Evolutionary conservation across 2,329 filamentous ascomycete genomes (phyloP), one percentile per base, ranked within the genome.

Genomic region (Elsinoe australis): DNA sequence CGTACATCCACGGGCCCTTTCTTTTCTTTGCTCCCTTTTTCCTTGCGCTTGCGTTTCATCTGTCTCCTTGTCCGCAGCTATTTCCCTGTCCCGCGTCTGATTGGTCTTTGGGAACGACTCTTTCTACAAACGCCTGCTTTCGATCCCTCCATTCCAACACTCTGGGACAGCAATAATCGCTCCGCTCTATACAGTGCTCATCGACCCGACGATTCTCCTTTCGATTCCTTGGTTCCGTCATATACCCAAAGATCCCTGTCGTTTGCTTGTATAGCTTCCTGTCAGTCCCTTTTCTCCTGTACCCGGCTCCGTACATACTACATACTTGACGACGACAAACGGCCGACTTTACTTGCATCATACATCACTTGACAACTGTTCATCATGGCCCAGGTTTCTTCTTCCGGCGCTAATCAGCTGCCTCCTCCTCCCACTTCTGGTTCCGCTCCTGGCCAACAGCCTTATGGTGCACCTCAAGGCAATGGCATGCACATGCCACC

Each of bases 401-500:
- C 75, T 59, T 68, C 78, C 58, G 71, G 78, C 52, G 78, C 78
- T 57, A 71, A 78, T 53, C 79, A 83, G 67, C 79, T 88, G 57
- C 82, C 85, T 46, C 78, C 79, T 53, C 80, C 82, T 54, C 78
- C 83, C 65, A 70, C 77, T 53, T 78, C 82, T 59, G 73, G 79
- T 57, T 83, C 80, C 61, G 82, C 82, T 56, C 82, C 85, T 58
- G 86, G 84, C 63, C 71, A 73, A 57, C 65, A 61, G 56, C 67
- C 68, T 64, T 89, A 85, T 68, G 80, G 79, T 63, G 29, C 34
- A 18, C 76, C 77, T 57, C 84, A 87, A 69, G 68, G 67, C 58
- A 83, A 83, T 63, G 76, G 76, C 56, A 48, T 24, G 7, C 85
- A 92, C 67, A 89, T 95, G 84, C 85, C 87, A 51, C 89, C 90